These are phyloP conservation scores for Novymonas esmeraldas DNA, from an alignment of 208 protist genomes.

Conservation along the genomic window DNA sequence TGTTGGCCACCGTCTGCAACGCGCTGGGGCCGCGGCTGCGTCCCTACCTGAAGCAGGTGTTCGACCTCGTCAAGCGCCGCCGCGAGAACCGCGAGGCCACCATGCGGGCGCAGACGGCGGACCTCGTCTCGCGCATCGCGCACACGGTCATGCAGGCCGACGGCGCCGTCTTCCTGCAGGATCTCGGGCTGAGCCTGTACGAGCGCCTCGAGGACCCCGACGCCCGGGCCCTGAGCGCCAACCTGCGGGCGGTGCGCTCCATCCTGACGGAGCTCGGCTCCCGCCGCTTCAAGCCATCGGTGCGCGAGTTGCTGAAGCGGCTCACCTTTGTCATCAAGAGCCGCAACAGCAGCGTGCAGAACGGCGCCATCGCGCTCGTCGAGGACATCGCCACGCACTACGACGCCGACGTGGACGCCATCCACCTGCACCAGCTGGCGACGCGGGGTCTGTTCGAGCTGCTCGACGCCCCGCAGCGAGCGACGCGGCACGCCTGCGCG, in stretches of 20 bases:
- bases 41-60: conserved; percentile 96
- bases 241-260: conserved; percentile 96
- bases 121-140: conserved; percentile 96
- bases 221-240: conserved; percentile 96
- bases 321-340: conserved; percentile 99
- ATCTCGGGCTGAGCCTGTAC: conserved; percentile 97
- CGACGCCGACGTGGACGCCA: conserved; percentile 79
- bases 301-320: conserved; percentile 97
- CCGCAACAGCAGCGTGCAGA: conserved; percentile 97
- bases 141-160: conserved; percentile 94
- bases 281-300: conserved; percentile 95
- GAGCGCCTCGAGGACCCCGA: conserved; percentile 98
- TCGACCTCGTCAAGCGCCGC: conserved; percentile 96
- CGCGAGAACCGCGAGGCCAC: conserved; percentile 95
- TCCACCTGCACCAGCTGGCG: conserved; percentile 96
- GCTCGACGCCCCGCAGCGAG: conserved; percentile 98
- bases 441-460: conserved; percentile 99
- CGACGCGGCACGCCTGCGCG: conserved; percentile 95
- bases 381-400: conserved; percentile 95
- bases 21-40: conserved; percentile 92
- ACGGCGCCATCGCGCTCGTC: conserved; percentile 98
- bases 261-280: conserved; percentile 98
- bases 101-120: conserved; percentile 96
- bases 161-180: conserved; percentile 93
- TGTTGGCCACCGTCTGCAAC: conserved; percentile 96